phyloP scores from a whole-genome alignment of 768 basidiomycete genomes.

The Crepidotus variabilis region DNA sequence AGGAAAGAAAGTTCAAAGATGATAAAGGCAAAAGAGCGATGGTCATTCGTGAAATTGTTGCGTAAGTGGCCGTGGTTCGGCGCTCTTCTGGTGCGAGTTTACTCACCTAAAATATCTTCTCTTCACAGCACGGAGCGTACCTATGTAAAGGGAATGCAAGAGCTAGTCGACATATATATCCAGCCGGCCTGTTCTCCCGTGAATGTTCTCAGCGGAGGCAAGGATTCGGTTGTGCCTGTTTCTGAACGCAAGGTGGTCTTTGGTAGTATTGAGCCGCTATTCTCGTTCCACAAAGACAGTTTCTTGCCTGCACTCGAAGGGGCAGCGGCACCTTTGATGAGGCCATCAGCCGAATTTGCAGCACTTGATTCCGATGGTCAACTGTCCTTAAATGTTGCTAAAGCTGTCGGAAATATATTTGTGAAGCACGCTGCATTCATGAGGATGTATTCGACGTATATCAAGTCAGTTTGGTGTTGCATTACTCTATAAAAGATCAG shows the following conservation, averaged over 20 bases:
- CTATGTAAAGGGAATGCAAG: slow-evolving; percentile 91
- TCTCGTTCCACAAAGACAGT: slow-evolving; percentile 89
- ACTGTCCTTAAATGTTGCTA: slow-evolving; percentile 71
- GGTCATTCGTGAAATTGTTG: slow-evolving; percentile 87
- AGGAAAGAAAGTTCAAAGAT: slow-evolving; percentile 89
- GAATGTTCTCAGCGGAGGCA: slow-evolving; percentile 63
- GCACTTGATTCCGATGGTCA: slow-evolving; percentile 68
- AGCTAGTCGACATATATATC: slow-evolving; percentile 94
- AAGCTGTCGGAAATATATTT: slow-evolving; percentile 84
- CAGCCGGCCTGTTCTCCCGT: slow-evolving; percentile 73
- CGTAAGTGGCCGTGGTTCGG: slow-evolving; percentile 51
- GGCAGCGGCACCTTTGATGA: slow-evolving; percentile 69
- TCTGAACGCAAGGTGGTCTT: slow-evolving; percentile 91
- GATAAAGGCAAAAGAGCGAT: slow-evolving; percentile 82
- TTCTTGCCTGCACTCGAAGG: slow-evolving; percentile 88
- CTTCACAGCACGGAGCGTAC: slow-evolving; percentile 83
- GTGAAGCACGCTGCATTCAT: slow-evolving; percentile 94
- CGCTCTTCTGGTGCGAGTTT: slow-evolving; percentile 1
- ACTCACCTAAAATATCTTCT: slow-evolving; percentile 2
- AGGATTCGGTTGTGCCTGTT: slow-evolving; percentile 83
- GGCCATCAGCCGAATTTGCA: slow-evolving; percentile 36
- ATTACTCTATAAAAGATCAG: background rate
- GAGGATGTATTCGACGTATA: slow-evolving; percentile 98
- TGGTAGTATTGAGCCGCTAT: slow-evolving; percentile 82
- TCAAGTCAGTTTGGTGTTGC: slow-evolving; percentile 58